Evolutionary conservation across 768 basidiomycete genomes (phyloP).

Genomic region (Cubamyces lactineus): DNA sequence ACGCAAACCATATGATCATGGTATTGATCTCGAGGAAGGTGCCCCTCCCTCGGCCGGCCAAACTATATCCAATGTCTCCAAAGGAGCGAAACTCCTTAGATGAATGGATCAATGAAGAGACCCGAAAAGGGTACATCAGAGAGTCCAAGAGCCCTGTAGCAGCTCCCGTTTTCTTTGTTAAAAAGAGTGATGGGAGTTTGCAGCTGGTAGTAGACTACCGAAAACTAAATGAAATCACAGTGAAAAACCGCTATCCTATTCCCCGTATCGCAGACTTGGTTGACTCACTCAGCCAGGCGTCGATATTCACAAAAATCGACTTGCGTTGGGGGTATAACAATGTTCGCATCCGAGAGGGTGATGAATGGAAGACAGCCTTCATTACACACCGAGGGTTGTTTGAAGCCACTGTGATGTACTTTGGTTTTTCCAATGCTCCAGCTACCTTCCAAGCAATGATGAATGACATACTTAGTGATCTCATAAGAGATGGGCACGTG

Average conservation of each 20-base stretch:
- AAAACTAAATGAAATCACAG: conserved; percentile 37
- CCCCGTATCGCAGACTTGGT: conserved; percentile 36
- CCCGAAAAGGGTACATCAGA: conserved; percentile 24
- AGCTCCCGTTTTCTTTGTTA: conserved; percentile 36
- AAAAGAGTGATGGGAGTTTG: conserved; percentile 34
- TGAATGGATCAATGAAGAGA: conserved; percentile 28
- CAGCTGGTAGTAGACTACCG: conserved; percentile 31
- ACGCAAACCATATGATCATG: conserved; percentile 38
- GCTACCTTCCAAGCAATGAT: conserved; percentile 42
- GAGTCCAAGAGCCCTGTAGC: conserved; percentile 25
- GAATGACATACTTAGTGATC: conserved; percentile 37
- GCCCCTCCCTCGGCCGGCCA: conserved; percentile 19
- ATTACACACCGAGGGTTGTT: conserved; percentile 40
- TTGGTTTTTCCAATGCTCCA: conserved; percentile 39
- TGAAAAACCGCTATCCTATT: conserved; percentile 38
- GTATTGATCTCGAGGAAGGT: conserved; percentile 37
- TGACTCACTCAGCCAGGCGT: conserved; percentile 28
- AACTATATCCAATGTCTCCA: conserved; percentile 22
- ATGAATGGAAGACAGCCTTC: conserved; percentile 49
- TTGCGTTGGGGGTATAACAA: conserved; percentile 37
- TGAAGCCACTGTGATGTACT: conserved; percentile 46
- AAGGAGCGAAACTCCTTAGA: conserved; percentile 18
- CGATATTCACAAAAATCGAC: conserved; percentile 36
- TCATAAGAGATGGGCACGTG: conserved; percentile 40
- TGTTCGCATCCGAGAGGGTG: conserved; percentile 42